Evolutionary conservation across 352 stramenopile species (phyloP), one percentile per base, ranked within the genome.

Genomic region (Pythium phragmiticola): DNA sequence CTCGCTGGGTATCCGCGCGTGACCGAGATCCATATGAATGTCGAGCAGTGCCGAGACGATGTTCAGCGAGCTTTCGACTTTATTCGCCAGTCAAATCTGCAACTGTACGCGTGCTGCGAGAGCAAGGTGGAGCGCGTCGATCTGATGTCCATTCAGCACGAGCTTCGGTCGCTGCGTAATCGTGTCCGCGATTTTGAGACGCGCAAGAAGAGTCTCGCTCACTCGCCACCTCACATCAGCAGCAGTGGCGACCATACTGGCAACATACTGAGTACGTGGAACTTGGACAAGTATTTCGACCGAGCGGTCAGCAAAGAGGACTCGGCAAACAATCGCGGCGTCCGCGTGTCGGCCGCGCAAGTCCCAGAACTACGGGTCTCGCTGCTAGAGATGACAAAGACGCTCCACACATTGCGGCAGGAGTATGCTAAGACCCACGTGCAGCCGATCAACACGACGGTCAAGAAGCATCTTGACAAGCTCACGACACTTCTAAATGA

Each of bases 281-380:
- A 65, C 34, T 19, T 75, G 14, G 53, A 66, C 58, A 72, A 75
- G 41, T 71, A 73, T 23, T 69, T 78, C 39, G 37, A 66, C 30
- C 14, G 34, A 7, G 21, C 47, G 8, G 9, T 57, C 2, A 65
- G 78, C 14, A 53, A 43, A 30, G 26, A 30, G 26, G 55, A 87
- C 6, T 66, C 66, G 7, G 48, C 51, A 2, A 51, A 47, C 17
- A 34, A 53, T 36, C 56, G 4, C n/a, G n/a, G 16, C 7, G 34
- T 63, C 0, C 45, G 36, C 4, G 39, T 73, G 4, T 42, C 51
- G 12, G 50, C 61, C 0, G 60, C 66, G 0, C 79, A 91, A 48
- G 76, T 94, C 8, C 82, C 84, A 46, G 76, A 87, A 48, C 61
- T 94, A 33, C 84, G 84, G 9, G 77, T 91, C 3, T 87, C 79